Evolutionary conservation across 2,329 filamentous ascomycete genomes (phyloP), one percentile per base, ranked within the genome.

Genomic region (Penicillium decumbens): DNA sequence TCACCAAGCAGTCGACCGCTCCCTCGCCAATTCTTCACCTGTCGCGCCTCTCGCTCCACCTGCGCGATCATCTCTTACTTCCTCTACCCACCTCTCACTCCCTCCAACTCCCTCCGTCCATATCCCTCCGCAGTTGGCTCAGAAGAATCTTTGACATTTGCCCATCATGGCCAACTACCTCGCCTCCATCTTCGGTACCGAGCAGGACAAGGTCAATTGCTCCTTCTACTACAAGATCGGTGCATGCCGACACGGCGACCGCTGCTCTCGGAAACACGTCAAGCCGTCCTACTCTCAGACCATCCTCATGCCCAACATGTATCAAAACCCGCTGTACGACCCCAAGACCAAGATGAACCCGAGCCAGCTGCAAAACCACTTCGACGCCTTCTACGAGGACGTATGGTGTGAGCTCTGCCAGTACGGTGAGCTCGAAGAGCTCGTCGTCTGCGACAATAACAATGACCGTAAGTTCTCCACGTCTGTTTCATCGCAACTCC

Each of bases 191-290:
- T 98, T 98, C 80, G 93, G 93, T 67, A 98, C 93, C 27, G 93
- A 98, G 81, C 93, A 97, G 75, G 93, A 98, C 84, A 98, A 92
- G 71, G 91, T 96, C 78, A 96, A 97, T 82, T 96, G 93, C 82
- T 93, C 88, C 50, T 98, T 98, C 83, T 98, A 98, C 84, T 91
- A 96, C 87, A 98, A 98, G 79, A 98, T 98, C 73, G 93, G 93
- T 71, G 93, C 93, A 47, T 98, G 93, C 79, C 87, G 93, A 56
- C 93, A 98, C 80, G 93, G 93, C 69, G 93, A 98, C 76, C 89
- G 93, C 67, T 98, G 93, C 81, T 95, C 88, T 55, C 86, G 93
- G 64, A 98, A 98, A 75, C 93, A 98, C 75, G 93, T 98, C 78
- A 98, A 98, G 78, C 93, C 93, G 1, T 95, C 90, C 20, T 98